phyloP scores from a whole-genome alignment of 2,329 filamentous ascomycete species.

The Clonostachys sp. region DNA sequence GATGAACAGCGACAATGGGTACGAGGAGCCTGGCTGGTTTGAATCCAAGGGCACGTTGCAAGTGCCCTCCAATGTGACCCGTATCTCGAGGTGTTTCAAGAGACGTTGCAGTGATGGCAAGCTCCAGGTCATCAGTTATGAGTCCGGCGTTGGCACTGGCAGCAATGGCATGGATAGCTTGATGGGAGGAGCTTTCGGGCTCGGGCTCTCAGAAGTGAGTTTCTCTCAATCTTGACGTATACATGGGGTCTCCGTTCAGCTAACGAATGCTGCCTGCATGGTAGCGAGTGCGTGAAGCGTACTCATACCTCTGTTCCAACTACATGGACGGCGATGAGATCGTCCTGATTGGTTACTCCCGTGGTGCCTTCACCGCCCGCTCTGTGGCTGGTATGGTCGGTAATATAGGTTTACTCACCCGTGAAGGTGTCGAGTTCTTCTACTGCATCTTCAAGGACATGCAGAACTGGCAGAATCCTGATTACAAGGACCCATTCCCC shows the following conservation, averaged over 20 bases:
- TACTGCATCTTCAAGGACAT: slow-evolving; percentile 25
- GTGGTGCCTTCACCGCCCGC: slow-evolving; percentile 46
- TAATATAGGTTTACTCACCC: slow-evolving; percentile 1
- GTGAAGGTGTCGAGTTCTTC: slow-evolving; percentile 43
- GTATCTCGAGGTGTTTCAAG: slow-evolving; percentile 53
- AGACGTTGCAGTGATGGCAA: slow-evolving; percentile 43
- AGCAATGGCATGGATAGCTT: slow-evolving; percentile 42
- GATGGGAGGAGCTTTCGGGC: slow-evolving; percentile 49
- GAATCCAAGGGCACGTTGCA: slow-evolving; percentile 35
- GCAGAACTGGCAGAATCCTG: slow-evolving; percentile 8
- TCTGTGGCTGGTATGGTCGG: slow-evolving; percentile 2
- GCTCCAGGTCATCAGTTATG: slow-evolving; percentile 56
- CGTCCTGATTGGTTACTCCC: slow-evolving; percentile 51
- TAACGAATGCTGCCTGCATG: slow-evolving; percentile 42
- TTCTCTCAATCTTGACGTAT: no score
- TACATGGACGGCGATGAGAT: slow-evolving; percentile 52
- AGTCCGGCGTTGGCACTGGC: slow-evolving; percentile 55
- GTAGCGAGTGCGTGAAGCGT: slow-evolving; percentile 48
- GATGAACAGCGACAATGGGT: slow-evolving; percentile 42
- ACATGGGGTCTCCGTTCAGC: background rate
- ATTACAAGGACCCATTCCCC: slow-evolving; percentile 22
- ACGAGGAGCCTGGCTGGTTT: slow-evolving; percentile 29
- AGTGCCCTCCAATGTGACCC: slow-evolving; percentile 55
- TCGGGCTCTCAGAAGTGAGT: slow-evolving; percentile 45
- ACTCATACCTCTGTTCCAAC: slow-evolving; percentile 3